Percentiles rank a stretch among this genome's conserved stretches.
Conservation (phyloP, 352 stramenopile species). For the Pythium sp. region DNA sequence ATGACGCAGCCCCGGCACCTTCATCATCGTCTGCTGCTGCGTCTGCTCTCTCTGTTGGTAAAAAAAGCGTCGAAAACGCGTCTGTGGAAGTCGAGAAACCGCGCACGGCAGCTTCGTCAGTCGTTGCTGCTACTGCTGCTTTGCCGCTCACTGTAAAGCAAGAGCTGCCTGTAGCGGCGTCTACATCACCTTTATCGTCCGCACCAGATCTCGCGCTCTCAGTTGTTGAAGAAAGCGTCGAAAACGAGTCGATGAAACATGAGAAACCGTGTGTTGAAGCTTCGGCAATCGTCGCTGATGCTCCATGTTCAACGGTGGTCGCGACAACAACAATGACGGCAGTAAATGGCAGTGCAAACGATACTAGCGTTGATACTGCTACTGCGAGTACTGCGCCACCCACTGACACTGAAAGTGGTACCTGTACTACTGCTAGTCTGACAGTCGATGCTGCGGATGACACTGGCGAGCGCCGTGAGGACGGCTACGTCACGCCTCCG, state of each 20-base stretch:
- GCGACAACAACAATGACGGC: background rate
- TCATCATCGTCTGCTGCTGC: background rate
- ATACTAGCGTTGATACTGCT: background rate
- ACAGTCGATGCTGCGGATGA: background rate
- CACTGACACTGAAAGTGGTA: background rate
- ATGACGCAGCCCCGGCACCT: too few relatives aligned
- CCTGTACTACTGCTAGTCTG: background rate
- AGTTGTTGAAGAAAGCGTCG: background rate
- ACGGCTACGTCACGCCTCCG: slow-evolving; percentile 17
- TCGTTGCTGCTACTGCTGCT: too few relatives aligned
- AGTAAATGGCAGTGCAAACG: background rate
- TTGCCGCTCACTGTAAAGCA: too few relatives aligned
- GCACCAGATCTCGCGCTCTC: background rate
- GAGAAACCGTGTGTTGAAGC: background rate
- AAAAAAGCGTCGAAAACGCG: background rate
- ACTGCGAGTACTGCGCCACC: background rate
- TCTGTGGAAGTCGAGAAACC: background rate
- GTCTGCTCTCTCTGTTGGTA: background rate
- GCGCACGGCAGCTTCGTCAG: background rate
- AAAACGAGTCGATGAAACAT: background rate
- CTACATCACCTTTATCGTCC: too few relatives aligned
- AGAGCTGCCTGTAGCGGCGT: too few relatives aligned
- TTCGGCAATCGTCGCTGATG: background rate
- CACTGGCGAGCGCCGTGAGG: slow-evolving; percentile 1
- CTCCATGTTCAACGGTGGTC: background rate